Evolutionary conservation across 1,284 basidiomycete genomes (phyloP).

Genomic region (Lentinula novae-zelandiae): DNA sequence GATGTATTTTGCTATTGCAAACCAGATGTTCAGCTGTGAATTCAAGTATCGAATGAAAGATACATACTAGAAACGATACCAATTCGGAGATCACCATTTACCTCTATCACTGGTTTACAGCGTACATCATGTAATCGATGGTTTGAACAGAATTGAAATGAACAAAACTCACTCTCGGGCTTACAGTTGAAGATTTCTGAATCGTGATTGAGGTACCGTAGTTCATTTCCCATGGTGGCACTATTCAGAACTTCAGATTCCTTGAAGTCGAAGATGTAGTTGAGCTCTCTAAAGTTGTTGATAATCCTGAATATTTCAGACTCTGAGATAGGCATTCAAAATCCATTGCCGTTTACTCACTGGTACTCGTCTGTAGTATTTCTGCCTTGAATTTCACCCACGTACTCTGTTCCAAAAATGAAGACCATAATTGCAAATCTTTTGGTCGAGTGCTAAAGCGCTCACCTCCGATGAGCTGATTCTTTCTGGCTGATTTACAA

Average conservation of each 20-base stretch:
- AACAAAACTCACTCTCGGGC: conserved; percentile 31
- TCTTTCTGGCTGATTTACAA: conserved; percentile 29
- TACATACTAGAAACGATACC: conserved; percentile 42
- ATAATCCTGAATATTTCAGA: neutral
- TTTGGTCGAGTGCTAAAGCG: neutral
- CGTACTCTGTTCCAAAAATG: conserved; percentile 42
- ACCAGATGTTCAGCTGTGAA: too few relatives aligned
- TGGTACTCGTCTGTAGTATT: neutral
- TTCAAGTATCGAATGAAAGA: too few relatives aligned
- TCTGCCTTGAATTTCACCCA: conserved; percentile 43
- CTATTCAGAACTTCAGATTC: conserved; percentile 31
- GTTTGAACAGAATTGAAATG: neutral
- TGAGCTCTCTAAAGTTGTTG: neutral
- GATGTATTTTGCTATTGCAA: conserved; percentile 28
- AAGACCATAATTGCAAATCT: neutral
- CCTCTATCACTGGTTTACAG: conserved; percentile 25
- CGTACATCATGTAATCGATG: too few relatives aligned
- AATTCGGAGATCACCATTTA: conserved; percentile 49
- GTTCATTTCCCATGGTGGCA: conserved; percentile 49
- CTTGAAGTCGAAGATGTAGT: neutral
- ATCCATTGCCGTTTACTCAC: neutral
- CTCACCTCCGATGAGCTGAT: conserved; percentile 49
- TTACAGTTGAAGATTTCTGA: conserved; percentile 34
- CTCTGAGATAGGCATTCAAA: neutral
- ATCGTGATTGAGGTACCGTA: conserved; percentile 53